A percentile compares a stretch with the other conserved stretches of the same genome.
phyloP scores from a whole-genome alignment of 2,329 filamentous ascomycete species.

The Apiospora phragmitis region DNA sequence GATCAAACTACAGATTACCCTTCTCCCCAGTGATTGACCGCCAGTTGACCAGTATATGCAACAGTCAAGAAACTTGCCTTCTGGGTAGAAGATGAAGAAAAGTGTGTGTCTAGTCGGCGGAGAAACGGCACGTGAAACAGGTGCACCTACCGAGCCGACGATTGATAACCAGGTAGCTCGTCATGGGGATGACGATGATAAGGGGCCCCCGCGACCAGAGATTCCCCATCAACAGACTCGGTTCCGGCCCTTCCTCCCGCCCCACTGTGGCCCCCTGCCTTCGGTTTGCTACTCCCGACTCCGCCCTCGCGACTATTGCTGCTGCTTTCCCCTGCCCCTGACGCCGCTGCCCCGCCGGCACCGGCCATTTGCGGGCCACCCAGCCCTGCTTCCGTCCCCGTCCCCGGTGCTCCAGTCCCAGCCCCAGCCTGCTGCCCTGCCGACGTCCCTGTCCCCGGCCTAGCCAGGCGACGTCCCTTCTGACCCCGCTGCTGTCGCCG shows the following conservation, averaged over 20 bases:
- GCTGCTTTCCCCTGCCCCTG: not conserved
- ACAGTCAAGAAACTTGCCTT: not conserved
- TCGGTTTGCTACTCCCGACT: not conserved
- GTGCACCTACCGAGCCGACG: not conserved
- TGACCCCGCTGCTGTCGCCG: not conserved
- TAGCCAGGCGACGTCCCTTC: not conserved
- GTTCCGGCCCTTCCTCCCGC: not conserved
- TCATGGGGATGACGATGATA: not conserved
- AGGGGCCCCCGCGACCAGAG: not conserved
- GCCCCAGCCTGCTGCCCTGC: not conserved
- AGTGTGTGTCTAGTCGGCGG: not conserved
- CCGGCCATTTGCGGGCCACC: not conserved
- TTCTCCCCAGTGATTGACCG: not conserved
- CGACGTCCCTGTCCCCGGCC: not conserved
- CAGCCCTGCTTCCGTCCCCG: not conserved
- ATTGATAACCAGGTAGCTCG: not conserved
- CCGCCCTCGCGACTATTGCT: not conserved
- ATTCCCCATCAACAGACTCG: not conserved
- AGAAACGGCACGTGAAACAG: not conserved
- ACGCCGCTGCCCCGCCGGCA: not conserved
- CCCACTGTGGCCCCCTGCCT: not conserved
- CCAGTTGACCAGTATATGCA: no score
- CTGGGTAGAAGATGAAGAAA: not conserved
- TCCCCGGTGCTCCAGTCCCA: not conserved
- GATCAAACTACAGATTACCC: not conserved